Conservation (phyloP, 164 flowering plant genomes). For the Kalanchoe fedtschenkoi region DNA sequence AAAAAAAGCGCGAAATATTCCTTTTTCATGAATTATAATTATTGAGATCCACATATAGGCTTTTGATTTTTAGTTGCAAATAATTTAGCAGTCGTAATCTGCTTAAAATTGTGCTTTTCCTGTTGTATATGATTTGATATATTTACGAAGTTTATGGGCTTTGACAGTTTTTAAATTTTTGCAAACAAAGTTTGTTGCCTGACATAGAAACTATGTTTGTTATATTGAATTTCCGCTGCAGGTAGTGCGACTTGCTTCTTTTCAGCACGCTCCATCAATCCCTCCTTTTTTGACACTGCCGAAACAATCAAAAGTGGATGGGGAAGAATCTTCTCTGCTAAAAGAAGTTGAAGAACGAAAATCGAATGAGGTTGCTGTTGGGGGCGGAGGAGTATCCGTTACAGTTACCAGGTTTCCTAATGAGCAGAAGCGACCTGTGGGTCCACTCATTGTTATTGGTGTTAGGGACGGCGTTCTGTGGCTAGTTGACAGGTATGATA, state of each 20-base stretch:
- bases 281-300: slow-evolving; percentile 88
- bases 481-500: slow-evolving; percentile 82
- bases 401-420: slow-evolving; percentile 93
- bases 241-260: slow-evolving; percentile 96
- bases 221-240: slow-evolving; percentile 15
- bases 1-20: neutral
- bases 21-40: neutral
- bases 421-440: slow-evolving; percentile 94
- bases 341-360: slow-evolving; percentile 68
- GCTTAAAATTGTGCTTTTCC: neutral
- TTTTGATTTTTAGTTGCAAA: neutral
- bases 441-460: slow-evolving; percentile 90
- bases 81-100: neutral
- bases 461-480: slow-evolving; percentile 97
- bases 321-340: slow-evolving; percentile 47
- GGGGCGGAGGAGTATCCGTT: slow-evolving; percentile 97
- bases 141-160: neutral
- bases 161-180: neutral
- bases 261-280: slow-evolving; percentile 91
- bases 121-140: neutral
- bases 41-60: neutral
- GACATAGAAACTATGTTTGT: neutral
- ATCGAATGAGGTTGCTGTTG: slow-evolving; percentile 86
- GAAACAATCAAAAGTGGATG: slow-evolving; percentile 66
- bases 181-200: neutral